phyloP scores from a whole-genome alignment of 164 flowering plant species.

The Warburgia ugandensis region DNA sequence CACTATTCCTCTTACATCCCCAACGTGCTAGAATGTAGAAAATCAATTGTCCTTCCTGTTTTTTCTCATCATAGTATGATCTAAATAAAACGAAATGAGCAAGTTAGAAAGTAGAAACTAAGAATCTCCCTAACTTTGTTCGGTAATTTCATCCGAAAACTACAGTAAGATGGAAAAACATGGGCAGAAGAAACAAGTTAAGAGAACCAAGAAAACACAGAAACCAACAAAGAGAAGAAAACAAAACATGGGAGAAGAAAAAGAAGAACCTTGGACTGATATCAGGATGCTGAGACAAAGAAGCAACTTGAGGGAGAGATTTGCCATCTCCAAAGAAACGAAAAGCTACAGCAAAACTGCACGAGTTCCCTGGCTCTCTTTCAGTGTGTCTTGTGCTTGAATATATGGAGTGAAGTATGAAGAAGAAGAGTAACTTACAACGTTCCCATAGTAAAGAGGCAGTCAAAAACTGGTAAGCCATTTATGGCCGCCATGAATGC shows the following conservation, averaged over 20 bases:
- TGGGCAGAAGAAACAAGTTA: not conserved
- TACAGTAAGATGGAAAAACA: constrained; percentile 3
- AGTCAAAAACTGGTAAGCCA: constrained; percentile 8
- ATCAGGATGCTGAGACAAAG: constrained; percentile 20
- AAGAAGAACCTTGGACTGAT: not conserved
- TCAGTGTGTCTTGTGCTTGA: not conserved
- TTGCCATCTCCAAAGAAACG: constrained; percentile 21
- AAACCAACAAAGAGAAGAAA: too few relatives aligned
- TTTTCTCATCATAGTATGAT: not conserved
- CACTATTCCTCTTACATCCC: too few relatives aligned
- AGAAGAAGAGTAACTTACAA: not conserved
- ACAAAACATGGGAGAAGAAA: not conserved
- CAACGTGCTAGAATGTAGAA: too few relatives aligned
- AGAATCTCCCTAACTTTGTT: too few relatives aligned
- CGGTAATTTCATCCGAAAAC: too few relatives aligned
- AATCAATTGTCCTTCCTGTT: not conserved
- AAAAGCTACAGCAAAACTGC: not conserved
- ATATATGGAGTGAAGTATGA: constrained; percentile 2
- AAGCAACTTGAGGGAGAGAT: constrained; percentile 19
- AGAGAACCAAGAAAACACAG: not conserved
- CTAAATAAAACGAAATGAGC: not conserved
- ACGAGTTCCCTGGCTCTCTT: not conserved
- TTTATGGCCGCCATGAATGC: constrained; percentile 25
- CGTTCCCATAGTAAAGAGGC: not conserved
- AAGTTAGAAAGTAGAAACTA: not conserved